phyloP scores from a whole-genome alignment of 345 rosid genomes.

The thale cress (Arabidopsis thaliana) region DNA sequence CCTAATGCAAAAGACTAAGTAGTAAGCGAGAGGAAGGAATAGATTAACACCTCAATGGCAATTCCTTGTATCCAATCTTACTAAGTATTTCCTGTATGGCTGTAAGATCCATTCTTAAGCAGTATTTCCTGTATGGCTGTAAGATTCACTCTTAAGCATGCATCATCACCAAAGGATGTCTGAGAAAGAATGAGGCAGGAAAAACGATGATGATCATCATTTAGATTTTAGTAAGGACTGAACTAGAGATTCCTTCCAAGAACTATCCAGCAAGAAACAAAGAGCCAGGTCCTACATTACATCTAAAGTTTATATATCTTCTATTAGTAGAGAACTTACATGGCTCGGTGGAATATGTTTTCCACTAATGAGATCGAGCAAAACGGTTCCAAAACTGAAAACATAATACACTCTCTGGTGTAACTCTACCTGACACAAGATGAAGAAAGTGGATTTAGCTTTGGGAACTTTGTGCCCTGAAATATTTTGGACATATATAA shows the following conservation, averaged over 20 bases:
- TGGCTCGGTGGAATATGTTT: slow-evolving; percentile 99
- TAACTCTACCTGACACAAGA: slow-evolving; percentile 83
- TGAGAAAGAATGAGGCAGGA: slow-evolving; percentile 39
- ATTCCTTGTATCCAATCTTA: slow-evolving; percentile 87
- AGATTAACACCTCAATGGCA: slow-evolving; percentile 74
- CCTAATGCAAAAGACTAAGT: slow-evolving; percentile 2
- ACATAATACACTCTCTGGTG: slow-evolving; percentile 80
- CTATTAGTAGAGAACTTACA: slow-evolving; percentile 52
- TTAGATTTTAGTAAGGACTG: not conserved
- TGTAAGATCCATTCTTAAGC: slow-evolving; percentile 75
- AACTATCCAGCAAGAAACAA: slow-evolving; percentile 4
- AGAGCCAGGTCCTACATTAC: slow-evolving; percentile 18
- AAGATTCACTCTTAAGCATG: slow-evolving; percentile 48
- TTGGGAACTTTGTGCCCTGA: not conserved
- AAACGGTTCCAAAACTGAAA: slow-evolving; percentile 93
- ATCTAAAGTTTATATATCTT: slow-evolving; percentile 10
- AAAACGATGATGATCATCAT: too few species aligned
- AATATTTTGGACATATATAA: not conserved
- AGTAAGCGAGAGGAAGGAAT: not conserved
- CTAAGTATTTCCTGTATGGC: slow-evolving; percentile 90
- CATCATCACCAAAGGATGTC: slow-evolving; percentile 78
- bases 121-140: too few species aligned
- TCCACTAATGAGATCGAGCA: slow-evolving; percentile 96
- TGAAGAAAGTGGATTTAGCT: slow-evolving; percentile 7
- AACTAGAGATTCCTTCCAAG: not conserved